Evolutionary conservation across 768 basidiomycete species (phyloP).

Genomic region (Pisolithus tinctorius): DNA sequence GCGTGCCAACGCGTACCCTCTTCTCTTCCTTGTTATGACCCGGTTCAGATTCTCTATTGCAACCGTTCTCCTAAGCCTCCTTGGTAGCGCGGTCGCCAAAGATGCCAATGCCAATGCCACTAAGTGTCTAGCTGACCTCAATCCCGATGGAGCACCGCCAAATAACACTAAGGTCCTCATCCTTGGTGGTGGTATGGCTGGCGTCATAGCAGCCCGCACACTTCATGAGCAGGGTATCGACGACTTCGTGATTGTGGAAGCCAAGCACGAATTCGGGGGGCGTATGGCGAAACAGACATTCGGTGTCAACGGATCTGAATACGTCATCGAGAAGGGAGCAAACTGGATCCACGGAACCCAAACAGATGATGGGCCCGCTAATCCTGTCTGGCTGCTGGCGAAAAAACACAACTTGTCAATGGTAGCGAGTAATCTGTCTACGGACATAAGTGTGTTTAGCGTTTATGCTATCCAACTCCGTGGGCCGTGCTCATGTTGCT

Average conservation of each 20-base stretch:
- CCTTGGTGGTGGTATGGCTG: no score
- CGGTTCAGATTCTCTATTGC: background rate
- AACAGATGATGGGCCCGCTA: conserved; percentile 40
- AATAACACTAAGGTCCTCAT: conserved; percentile 28
- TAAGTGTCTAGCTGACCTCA: background rate
- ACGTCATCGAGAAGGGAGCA: conserved; percentile 49
- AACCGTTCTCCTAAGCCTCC: conserved; percentile 3
- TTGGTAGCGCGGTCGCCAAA: conserved; percentile 3
- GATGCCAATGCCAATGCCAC: no score
- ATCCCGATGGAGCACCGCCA: background rate
- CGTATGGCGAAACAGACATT: conserved; percentile 46
- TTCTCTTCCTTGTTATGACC: conserved; percentile 12
- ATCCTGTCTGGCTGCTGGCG: conserved; percentile 55
- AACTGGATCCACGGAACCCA: conserved; percentile 60
- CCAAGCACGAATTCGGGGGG: conserved; percentile 50
- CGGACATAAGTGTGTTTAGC: background rate
- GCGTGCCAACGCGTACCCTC: no score
- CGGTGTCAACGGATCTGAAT: conserved; percentile 31
- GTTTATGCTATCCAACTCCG: background rate
- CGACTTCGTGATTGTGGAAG: conserved; percentile 58
- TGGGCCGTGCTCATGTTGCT: background rate
- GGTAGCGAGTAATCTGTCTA: background rate
- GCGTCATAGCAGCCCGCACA: conserved; percentile 8
- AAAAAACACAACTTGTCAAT: conserved; percentile 41
- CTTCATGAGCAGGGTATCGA: conserved; percentile 46